Conservation (phyloP, 306 rosid species). For the Cyamopsis tetragonoloba region DNA sequence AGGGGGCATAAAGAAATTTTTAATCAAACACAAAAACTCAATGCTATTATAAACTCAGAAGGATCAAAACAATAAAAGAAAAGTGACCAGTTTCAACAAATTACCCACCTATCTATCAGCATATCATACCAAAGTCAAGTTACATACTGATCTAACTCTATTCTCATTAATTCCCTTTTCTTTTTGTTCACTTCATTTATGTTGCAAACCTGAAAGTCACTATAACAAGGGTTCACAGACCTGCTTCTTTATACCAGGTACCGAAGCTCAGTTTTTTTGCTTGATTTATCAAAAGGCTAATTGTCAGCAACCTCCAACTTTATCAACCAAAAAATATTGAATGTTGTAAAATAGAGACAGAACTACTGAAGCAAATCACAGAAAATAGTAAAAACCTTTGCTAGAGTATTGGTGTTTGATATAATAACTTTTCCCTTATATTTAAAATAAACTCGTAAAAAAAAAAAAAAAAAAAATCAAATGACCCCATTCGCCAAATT, state of each 20-base stretch:
- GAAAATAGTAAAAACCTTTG: not conserved
- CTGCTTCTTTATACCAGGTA: not conserved
- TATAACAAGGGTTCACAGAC: not conserved
- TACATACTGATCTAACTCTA: not conserved
- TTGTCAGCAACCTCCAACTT: not conserved
- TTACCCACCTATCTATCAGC: not conserved
- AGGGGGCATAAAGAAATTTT: not conserved
- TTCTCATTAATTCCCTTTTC: not conserved
- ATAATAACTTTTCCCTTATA: not conserved
- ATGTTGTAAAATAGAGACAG: not conserved
- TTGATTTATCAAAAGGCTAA: not conserved
- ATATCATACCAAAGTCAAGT: not conserved
- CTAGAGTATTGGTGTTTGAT: not conserved
- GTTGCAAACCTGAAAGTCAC: not conserved
- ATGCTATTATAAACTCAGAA: conserved; percentile 1
- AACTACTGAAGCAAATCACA: not conserved
- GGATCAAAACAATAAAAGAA: not conserved
- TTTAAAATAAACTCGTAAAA: not conserved
- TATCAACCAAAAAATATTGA: not conserved
- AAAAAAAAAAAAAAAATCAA: not conserved
- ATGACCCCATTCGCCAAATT: not conserved
- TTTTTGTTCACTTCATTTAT: not conserved
- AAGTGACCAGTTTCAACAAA: not conserved
- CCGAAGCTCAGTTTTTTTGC: not conserved
- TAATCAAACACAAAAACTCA: not conserved